Conservation (phyloP, 139 green algal genomes). For the Tetradesmus lagerheimii region DNA sequence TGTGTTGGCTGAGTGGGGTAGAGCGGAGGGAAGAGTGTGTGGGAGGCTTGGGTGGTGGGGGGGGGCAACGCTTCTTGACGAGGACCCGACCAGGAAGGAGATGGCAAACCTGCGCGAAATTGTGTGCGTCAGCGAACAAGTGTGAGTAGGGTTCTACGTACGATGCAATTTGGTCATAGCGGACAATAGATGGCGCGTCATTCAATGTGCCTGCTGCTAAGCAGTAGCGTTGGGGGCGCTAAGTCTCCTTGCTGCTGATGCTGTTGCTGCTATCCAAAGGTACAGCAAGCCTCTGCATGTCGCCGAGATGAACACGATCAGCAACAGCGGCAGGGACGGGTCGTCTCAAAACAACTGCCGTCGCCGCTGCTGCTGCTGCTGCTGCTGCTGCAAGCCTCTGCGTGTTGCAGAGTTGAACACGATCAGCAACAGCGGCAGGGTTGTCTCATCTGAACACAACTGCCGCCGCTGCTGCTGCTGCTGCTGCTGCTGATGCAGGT, state of each 20-base stretch:
- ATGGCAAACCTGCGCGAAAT: constrained; percentile 46
- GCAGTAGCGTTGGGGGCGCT: too few relatives aligned
- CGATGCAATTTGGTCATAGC: too few relatives aligned
- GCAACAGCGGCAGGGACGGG: constrained; percentile 50
- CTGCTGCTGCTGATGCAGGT: constrained; percentile 26
- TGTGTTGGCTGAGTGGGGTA: too few relatives aligned
- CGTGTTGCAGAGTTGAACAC: constrained; percentile 35
- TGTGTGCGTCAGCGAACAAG: constrained; percentile 22
- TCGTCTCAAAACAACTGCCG: background rate
- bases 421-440: background rate
- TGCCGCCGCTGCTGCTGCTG: background rate
- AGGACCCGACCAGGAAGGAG: constrained; percentile 38
- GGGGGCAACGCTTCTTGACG: constrained; percentile 46
- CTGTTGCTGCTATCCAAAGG: constrained; percentile 25
- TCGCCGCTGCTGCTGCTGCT: background rate
- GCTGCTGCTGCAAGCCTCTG: constrained; percentile 45
- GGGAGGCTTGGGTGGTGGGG: too few relatives aligned
- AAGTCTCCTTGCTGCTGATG: background rate
- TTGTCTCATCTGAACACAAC: too few relatives aligned
- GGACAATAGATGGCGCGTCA: too few relatives aligned
- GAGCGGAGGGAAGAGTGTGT: too few relatives aligned
- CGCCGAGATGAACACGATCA: constrained; percentile 53
- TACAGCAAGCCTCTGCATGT: constrained; percentile 49
- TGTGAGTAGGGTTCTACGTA: too few relatives aligned
- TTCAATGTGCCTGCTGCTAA: too few relatives aligned